Percentiles rank a stretch among this genome's conserved stretches.
These are phyloP conservation scores for Primulina eburnea DNA, from an alignment of 257 asterid species.

Conservation along the genomic window DNA sequence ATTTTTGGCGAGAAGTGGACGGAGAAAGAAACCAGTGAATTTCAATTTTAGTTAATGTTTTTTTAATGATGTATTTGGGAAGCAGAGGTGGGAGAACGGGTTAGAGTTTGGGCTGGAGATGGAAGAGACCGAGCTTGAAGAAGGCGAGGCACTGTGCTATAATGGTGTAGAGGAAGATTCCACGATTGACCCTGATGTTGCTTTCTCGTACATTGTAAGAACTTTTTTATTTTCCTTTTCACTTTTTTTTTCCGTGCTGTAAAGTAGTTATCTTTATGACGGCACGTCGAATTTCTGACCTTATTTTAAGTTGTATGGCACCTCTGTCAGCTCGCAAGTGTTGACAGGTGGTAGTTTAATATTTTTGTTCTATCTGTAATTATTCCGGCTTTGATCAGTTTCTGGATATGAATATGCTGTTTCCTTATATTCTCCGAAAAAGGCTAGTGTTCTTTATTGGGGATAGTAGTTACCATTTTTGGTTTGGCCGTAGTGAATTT, in stretches of 20 bases:
- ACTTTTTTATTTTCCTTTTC: constrained; percentile 4
- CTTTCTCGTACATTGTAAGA: constrained; percentile 91
- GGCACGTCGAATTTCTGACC: constrained; percentile 9
- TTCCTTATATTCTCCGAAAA: too few species aligned
- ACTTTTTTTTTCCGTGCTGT: not conserved
- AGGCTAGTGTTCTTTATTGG: not conserved
- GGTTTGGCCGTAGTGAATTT: too few species aligned
- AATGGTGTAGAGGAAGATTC: constrained; percentile 49
- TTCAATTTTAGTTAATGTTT: too few species aligned
- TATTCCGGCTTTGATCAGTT: not conserved
- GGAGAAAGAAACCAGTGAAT: too few species aligned
- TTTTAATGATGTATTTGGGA: constrained; percentile 54
- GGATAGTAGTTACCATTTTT: not conserved
- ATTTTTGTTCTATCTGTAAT: too few species aligned
- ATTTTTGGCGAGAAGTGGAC: too few species aligned
- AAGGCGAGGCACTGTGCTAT: constrained; percentile 79
- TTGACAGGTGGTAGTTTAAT: not conserved
- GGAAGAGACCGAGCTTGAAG: constrained; percentile 86
- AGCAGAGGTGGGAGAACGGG: constrained; percentile 70
- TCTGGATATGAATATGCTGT: too few species aligned
- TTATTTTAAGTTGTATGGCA: not conserved
- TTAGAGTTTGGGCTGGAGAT: constrained; percentile 66
- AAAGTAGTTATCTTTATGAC: not conserved
- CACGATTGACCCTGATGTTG: constrained; percentile 86
- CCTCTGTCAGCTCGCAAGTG: not conserved